Conservation (phyloP, 495 filamentous ascomycete species). For the Podospora didyma region DNA sequence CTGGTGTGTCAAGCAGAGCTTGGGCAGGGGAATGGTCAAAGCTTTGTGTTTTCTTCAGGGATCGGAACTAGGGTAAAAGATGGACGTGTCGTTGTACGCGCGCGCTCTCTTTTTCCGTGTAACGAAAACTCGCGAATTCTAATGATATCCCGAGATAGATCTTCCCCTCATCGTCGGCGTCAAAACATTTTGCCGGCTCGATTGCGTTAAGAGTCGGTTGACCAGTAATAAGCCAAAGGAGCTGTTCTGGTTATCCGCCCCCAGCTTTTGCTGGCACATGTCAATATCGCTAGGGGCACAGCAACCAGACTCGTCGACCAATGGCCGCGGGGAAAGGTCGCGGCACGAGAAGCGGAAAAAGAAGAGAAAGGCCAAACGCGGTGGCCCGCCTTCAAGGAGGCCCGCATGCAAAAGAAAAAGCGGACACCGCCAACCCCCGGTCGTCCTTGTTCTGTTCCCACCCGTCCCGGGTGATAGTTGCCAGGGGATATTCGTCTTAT, state of each 20-base stretch:
- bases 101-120: background rate
- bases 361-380: background rate
- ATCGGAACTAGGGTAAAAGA: no score
- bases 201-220: no score
- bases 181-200: background rate
- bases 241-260: background rate
- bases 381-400: background rate
- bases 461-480: background rate
- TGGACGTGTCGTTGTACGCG: background rate
- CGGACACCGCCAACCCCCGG: background rate
- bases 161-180: no score
- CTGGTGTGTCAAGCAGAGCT: no score
- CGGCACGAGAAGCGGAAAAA: background rate
- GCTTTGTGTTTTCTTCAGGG: no score
- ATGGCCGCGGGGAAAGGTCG: background rate
- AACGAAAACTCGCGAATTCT: background rate
- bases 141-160: background rate
- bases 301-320: background rate
- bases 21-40: no score
- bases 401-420: slow-evolving; percentile 4
- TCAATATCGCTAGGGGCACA: background rate
- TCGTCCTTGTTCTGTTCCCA: no score
- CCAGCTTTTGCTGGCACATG: background rate
- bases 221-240: background rate
- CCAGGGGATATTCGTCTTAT: slow-evolving; percentile 8